Evolutionary conservation across 1,284 basidiomycete genomes (phyloP).

Genomic region (Ceratobasidium sp.): DNA sequence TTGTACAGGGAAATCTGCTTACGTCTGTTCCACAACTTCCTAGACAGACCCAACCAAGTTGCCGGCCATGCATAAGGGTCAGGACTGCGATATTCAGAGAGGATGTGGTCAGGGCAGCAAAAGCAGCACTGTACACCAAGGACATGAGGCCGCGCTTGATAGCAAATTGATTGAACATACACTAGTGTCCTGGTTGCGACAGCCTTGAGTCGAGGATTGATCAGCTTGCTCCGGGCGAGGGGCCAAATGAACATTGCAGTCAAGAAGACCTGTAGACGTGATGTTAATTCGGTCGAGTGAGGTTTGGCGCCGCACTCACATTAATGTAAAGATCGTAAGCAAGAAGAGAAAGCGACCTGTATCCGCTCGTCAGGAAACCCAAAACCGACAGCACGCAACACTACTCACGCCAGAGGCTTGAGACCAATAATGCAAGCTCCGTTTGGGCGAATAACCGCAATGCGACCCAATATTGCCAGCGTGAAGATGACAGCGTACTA

Average conservation of each 20-base stretch:
- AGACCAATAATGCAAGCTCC: constrained; percentile 64
- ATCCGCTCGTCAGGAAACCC: not conserved
- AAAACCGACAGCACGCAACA: not conserved
- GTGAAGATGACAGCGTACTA: constrained; percentile 57
- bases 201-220: constrained; percentile 58
- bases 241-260: constrained; percentile 66
- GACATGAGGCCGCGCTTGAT: not conserved
- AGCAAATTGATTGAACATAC: constrained; percentile 36
- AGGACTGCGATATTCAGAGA: constrained; percentile 67
- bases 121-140: constrained; percentile 59
- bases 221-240: constrained; percentile 58
- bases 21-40: constrained; percentile 67
- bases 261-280: constrained; percentile 59
- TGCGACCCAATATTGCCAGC: constrained; percentile 58
- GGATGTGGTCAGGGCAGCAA: constrained; percentile 63
- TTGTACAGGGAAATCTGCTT: constrained; percentile 43
- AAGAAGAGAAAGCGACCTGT: constrained; percentile 61
- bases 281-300: not conserved
- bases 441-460: constrained; percentile 57
- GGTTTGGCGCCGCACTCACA: constrained; percentile 22
- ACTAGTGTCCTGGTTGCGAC: constrained; percentile 62
- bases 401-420: constrained; percentile 55
- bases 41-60: constrained; percentile 69
- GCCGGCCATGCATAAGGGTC: constrained; percentile 63
- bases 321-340: constrained; percentile 59